phyloP scores from a whole-genome alignment of 2,329 filamentous ascomycete species.

The Scorias spongiosa region DNA sequence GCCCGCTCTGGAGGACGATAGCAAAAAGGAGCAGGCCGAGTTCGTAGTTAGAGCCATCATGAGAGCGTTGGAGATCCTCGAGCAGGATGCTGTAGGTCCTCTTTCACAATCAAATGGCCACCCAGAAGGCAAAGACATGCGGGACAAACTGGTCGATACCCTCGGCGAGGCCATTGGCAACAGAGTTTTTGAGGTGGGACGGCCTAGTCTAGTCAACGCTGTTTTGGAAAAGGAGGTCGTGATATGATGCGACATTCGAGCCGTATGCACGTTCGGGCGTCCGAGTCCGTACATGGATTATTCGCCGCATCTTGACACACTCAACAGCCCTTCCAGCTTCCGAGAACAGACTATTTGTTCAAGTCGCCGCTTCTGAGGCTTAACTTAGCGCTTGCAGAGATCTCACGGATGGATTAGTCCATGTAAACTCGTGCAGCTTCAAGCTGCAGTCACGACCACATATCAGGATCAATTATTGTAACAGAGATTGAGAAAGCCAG shows the following conservation, averaged over 20 bases:
- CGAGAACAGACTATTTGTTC: no score
- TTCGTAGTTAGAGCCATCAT: conserved; percentile 44
- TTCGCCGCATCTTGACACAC: no score
- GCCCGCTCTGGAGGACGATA: conserved; percentile 39
- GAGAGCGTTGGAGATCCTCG: conserved; percentile 38
- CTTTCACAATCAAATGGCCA: conserved; percentile 21
- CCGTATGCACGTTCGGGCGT: no score
- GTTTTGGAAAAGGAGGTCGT: conserved; percentile 22
- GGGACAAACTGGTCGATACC: conserved; percentile 26
- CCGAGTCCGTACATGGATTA: no score
- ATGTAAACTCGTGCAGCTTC: no score
- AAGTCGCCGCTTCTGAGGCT: no score
- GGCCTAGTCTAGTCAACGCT: conserved; percentile 21
- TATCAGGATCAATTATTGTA: no score
- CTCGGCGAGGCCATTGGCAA: conserved; percentile 29
- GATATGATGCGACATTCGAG: conserved; percentile 5
- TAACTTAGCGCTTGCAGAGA: no score
- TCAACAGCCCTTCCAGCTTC: no score
- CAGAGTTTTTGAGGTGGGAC: conserved; percentile 24
- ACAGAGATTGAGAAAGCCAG: no score
- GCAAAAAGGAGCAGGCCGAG: conserved; percentile 43
- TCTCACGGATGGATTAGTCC: no score
- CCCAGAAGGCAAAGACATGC: conserved; percentile 24
- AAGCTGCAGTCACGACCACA: no score
- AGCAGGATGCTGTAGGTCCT: conserved; percentile 22